Base-by-base conservation (phyloP, 148 eudicot genomes). In the Chenopodium quinoa region DNA sequence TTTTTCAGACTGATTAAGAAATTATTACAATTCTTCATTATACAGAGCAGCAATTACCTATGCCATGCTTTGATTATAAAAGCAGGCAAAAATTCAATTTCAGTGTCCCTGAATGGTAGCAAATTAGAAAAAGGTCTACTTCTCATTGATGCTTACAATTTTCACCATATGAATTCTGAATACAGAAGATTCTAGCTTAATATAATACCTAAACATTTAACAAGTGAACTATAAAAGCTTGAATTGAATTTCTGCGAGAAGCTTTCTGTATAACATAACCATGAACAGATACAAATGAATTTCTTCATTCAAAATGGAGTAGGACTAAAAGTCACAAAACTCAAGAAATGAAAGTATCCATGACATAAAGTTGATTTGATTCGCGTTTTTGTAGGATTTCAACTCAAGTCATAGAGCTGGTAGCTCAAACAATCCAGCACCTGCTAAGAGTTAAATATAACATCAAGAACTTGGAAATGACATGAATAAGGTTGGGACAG, bases 381-480 rank as follows among this genome's bases (percentile, higher is more conserved):
- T 9, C 10, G 1, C 7, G 1, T 40, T 5, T 40, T 40, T 40
- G 44, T 40, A 40, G 44, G 44, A 40, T 40, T 40, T 40, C 44
- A 40, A 40, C 8, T 5, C 6, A 40, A 40, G 44, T 40, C 44
- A 40, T 40, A 40, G 44, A 0, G 44, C 44, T 40, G 44, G 44
- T 40, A 40, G 44, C 44, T 40, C 7, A 52, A 29, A 31, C 14
- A 25, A 32, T 70, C 60, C 2, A 9, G 60, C 48, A 16, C 44
- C 71, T n/a, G 67, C 17, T 60, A 48, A 6, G 7, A 7, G 20
- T 32, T 25, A 2, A 32, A 44, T 23, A 22, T 13, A 60, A 23
- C 50, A 68, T 11, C 31, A 75, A 71, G 12, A 79, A 60, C 65
- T 75, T 31, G 76, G 64, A 66, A 78, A 48, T n/a, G 37, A 82